Percentiles rank a stretch among this genome's conserved stretches.
Conservation (phyloP, 2,329 filamentous ascomycete genomes). For the Neocatenulostroma microsporum region DNA sequence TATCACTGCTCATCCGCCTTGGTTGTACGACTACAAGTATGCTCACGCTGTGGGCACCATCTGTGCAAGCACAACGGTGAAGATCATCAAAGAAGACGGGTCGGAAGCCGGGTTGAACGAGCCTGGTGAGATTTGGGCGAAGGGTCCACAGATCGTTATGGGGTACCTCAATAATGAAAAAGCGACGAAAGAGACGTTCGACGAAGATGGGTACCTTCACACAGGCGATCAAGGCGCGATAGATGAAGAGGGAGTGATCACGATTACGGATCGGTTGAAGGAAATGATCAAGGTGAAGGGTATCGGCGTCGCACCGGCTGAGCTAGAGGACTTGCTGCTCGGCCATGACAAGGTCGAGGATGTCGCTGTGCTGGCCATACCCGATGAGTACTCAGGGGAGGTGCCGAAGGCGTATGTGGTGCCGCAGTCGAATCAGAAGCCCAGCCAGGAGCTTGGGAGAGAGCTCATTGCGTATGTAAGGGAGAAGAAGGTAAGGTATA, state of each 20-base stretch:
- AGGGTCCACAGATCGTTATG: constrained; percentile 32
- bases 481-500: constrained; percentile 60
- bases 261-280: constrained; percentile 56
- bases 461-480: constrained; percentile 55
- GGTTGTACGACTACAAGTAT: constrained; percentile 51
- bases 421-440: constrained; percentile 27
- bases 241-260: constrained; percentile 50
- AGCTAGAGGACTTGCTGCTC: constrained; percentile 54
- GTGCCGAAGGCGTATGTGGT: constrained; percentile 53
- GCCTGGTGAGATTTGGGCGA: constrained; percentile 40
- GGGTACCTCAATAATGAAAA: constrained; percentile 29
- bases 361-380: constrained; percentile 48
- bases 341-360: constrained; percentile 51
- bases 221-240: constrained; percentile 53
- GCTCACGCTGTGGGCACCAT: constrained; percentile 50
- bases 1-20: constrained; percentile 54
- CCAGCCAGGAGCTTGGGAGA: constrained; percentile 28
- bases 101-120: constrained; percentile 46
- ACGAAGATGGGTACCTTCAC: constrained; percentile 46
- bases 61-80: constrained; percentile 52
- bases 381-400: constrained; percentile 50
- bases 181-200: constrained; percentile 38
- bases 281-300: constrained; percentile 63
- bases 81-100: constrained; percentile 51
- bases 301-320: constrained; percentile 50